These are phyloP conservation scores for Talaromyces thailandensis DNA, from an alignment of 495 filamentous ascomycete species.

Conservation along the genomic window DNA sequence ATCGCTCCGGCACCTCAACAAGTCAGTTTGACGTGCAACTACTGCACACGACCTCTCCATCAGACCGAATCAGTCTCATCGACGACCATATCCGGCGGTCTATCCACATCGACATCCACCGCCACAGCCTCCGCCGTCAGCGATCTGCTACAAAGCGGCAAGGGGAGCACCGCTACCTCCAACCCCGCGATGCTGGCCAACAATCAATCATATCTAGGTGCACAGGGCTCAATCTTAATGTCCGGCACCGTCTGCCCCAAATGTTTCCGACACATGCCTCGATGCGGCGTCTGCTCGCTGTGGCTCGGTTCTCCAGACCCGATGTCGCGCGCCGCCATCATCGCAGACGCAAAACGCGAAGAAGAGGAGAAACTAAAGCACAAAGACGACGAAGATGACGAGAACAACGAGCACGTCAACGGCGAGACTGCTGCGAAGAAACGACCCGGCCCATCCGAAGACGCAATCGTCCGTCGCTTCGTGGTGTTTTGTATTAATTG, in stretches of 20 bases:
- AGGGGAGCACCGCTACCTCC: constrained; percentile 25
- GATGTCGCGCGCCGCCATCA: constrained; percentile 45
- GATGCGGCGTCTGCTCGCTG: constrained; percentile 81
- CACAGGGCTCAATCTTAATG: constrained; percentile 15
- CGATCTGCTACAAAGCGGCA: constrained; percentile 10
- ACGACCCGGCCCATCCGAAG: constrained; percentile 17
- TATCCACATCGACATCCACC: neutral
- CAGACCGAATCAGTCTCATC: constrained; percentile 23
- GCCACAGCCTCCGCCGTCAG: constrained; percentile 22
- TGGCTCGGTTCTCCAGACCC: constrained; percentile 74
- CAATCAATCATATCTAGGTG: constrained; percentile 1
- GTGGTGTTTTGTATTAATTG: constrained; percentile 82
- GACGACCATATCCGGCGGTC: neutral
- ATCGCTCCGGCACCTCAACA: constrained; percentile 61
- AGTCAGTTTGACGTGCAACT: constrained; percentile 72
- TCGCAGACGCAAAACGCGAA: constrained; percentile 37
- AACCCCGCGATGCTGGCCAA: constrained; percentile 18
- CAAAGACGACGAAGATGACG: constrained; percentile 13
- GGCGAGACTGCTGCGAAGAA: constrained; percentile 7
- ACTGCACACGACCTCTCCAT: constrained; percentile 56
- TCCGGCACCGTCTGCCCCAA: constrained; percentile 62
- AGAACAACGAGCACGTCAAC: constrained; percentile 10
- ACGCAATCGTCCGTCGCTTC: constrained; percentile 38
- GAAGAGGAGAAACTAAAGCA: constrained; percentile 26
- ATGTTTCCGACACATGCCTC: constrained; percentile 79